Evolutionary conservation across 1,139 yeast species (phyloP), one percentile per base, ranked within the genome.

Genomic region (Kodamaea derodonti): DNA sequence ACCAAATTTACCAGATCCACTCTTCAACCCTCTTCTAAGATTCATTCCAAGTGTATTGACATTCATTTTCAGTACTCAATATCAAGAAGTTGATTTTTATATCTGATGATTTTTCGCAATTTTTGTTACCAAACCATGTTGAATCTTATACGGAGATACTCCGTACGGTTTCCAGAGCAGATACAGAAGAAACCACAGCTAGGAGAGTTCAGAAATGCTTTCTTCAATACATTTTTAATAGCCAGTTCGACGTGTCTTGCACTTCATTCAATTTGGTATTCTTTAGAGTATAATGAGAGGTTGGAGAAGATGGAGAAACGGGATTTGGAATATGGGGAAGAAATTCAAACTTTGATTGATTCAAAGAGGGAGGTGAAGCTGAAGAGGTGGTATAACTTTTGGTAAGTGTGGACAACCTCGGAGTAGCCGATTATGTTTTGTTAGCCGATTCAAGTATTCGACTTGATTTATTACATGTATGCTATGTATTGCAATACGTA

Each of bases 201-300:
- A 13, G 49, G 63, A 16, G 65, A 69, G 42, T 69, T 69, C 47
- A 55, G 52, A 35, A 54, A 49, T 38, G 72, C 75, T 4, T 47
- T 68, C 14, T 52, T 62, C 29, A 69, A 69, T 43, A 57, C 69
- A 3, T 65, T 69, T 34, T 56, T 69, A 20, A 46, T 69, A 16
- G 72, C 75, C 3, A 60, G 70, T 3, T 51, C 69, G 1, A 55
- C 71, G 0, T 69, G 65, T 45, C 56, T 69, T 45, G 43, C 54
- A 5, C 51, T 69, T 29, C 69, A 69, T 42, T 48, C 63, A 1
- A 35, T 58, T 10, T 65, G 70, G 62, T 48, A 52, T 17, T 42
- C 51, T 10, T 46, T 65, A 24, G 71, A 65, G 44, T 54, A 57
- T 35, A 52, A 52, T 3, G 65, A 64, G 28, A 52, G 51, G 27